phyloP scores from a whole-genome alignment of 2,329 filamentous ascomycete species.

The Aspergillus sp. region DNA sequence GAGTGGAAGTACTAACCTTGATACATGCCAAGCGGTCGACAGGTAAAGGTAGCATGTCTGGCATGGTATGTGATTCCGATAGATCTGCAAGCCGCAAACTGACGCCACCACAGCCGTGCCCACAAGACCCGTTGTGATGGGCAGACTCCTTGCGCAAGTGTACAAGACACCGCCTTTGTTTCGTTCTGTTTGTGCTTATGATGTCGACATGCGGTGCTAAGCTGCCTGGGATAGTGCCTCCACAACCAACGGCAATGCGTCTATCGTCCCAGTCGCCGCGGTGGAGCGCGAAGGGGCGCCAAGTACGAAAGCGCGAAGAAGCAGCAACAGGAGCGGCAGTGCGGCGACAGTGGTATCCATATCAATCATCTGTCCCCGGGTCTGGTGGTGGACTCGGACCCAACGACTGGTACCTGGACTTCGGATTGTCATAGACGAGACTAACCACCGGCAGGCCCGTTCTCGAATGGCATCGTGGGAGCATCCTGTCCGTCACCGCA shows the following conservation, averaged over 20 bases:
- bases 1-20: too few relatives aligned
- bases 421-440: too few relatives aligned
- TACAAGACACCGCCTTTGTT: slow-evolving; percentile 5
- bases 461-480: too few relatives aligned
- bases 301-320: too few relatives aligned
- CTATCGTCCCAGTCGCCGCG: background rate
- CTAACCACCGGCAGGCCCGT: too few relatives aligned
- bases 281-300: background rate
- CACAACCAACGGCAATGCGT: slow-evolving; percentile 13
- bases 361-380: too few relatives aligned
- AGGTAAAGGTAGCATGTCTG: background rate
- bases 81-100: background rate
- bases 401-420: too few relatives aligned
- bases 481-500: too few relatives aligned
- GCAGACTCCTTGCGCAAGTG: slow-evolving; percentile 18
- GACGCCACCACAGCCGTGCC: slow-evolving; percentile 15
- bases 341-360: too few relatives aligned
- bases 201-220: background rate
- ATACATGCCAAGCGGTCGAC: background rate
- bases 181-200: too few relatives aligned
- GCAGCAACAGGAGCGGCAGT: too few relatives aligned
- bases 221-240: slow-evolving; percentile 13
- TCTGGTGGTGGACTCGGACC: too few relatives aligned
- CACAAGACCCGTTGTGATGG: slow-evolving; percentile 27
- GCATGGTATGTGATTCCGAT: background rate